Evolutionary conservation across 192 early-diverging fungal species (phyloP), one percentile per base, ranked within the genome.

Genomic region (Coemansia sp.): DNA sequence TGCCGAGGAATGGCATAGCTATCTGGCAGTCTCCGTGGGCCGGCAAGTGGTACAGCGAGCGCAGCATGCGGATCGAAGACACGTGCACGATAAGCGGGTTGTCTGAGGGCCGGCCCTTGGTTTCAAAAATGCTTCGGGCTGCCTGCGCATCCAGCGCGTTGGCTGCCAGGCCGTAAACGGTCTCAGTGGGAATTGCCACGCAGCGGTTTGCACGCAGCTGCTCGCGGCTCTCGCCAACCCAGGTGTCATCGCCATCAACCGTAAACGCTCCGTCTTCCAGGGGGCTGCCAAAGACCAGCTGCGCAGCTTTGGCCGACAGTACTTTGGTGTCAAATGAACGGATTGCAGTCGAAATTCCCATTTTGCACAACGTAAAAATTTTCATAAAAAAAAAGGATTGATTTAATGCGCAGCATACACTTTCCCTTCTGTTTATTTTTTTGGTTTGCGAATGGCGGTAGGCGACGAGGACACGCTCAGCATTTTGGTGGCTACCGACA

Each of bases 61-160:
- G 70, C 21, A 96, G 82, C 95, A 98, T 98, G 10, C 80, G 80
- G 38, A 98, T 70, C 1, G 90, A 92, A 8, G 91, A 93, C 23
- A 97, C 84, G 62, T 99, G 97, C 15, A 99, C 89, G 55, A 99
- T 99, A 8, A 99, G 81, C 16, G 97, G 97, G 64, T 99, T 99
- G 64, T 99, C 97, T 10, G 80, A 76, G 0, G 97, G 97, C 53
- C 97, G 69, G 51, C 88, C 87, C 77, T 99, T 99, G 60, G 88
- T 89, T 0, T 45, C 51, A 63, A 85, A 99, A 50, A 99, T 95
- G 38, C 82, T 69, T 21, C 62, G 41, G 14, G 96, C 90, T 11
- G 92, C 89, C 2, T 31, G 20, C 5, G 80, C 48, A 15, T 74
- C 61, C 5, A 93, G 77, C 5, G 95, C 95, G 52, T 96, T 93